Evolutionary conservation across 2,329 filamentous ascomycete genomes (phyloP), one percentile per base, ranked within the genome.

Genomic region (Epichloe sp.): DNA sequence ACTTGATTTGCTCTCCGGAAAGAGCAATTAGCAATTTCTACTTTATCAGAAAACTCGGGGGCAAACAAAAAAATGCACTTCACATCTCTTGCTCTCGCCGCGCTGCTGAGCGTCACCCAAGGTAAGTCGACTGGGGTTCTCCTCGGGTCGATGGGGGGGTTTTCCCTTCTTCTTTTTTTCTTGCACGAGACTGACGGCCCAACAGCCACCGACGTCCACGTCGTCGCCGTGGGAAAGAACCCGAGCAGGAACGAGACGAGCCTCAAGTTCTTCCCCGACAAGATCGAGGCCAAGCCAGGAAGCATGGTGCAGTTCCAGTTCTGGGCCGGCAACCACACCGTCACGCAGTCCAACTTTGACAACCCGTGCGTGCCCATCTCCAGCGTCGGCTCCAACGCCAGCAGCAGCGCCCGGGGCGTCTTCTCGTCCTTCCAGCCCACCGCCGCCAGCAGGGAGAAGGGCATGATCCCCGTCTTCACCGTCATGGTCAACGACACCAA

Each of bases 321-420:
- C 71, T 71, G 73, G 55, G 72, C 71, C 8, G 76, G 75, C 58
- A 90, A 90, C 73, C 86, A 91, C 76, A 89, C 85, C 48, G 80
- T 89, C 52, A 85, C 82, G 15, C 85, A 89, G 71, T 87, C 86
- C 45, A 80, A 75, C 60, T 91, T 90, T 60, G 81, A 84, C 59
- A 68, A 76, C 51, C 85, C 85, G 12, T 89, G 86, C 69, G 64
- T 75, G 31, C 83, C 85, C 48, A 77, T 85, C 58, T 60, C 64
- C 55, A 67, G 71, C 51, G 65, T 21, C 19, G 19, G 19, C 19
- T 21, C 72, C 65, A 71, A 74, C 68, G 65, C 71, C 65, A 71
- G 74, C 68, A 70, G 68, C 53, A 76, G 77, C 60, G 63, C 71
- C 43, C 68, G 70, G 3, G 82, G 81, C 55, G 75, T 90, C 70